These are phyloP conservation scores for Testicularia cyperi DNA, from an alignment of 1,284 basidiomycete species.

Conservation along the genomic window DNA sequence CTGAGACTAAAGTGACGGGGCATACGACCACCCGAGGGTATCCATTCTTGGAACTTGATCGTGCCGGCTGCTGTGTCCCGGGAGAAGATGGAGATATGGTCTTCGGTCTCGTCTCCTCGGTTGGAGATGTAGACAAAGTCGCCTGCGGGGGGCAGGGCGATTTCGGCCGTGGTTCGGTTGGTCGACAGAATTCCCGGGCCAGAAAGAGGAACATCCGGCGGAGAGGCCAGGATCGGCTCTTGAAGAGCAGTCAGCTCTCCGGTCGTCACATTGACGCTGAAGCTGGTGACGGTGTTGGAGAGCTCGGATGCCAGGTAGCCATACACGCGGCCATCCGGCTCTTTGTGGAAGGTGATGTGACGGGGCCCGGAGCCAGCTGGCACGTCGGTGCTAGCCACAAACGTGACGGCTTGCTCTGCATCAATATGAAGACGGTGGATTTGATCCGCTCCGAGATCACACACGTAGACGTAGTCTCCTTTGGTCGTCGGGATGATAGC, in stretches of 20 bases:
- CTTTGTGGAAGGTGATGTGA: constrained; percentile 30
- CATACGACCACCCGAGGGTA: constrained; percentile 34
- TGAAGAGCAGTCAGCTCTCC: constrained; percentile 18
- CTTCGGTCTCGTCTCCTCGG: constrained; percentile 34
- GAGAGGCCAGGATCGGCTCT: constrained; percentile 21
- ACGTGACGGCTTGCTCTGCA: constrained; percentile 4
- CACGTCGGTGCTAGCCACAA: constrained; percentile 14
- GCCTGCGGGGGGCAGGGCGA: constrained; percentile 39
- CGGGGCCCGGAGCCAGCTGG: constrained; percentile 24
- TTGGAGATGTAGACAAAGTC: constrained; percentile 40
- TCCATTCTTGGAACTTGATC: constrained; percentile 28
- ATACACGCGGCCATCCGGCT: neutral
- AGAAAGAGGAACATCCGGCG: constrained; percentile 26
- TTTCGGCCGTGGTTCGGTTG: constrained; percentile 44
- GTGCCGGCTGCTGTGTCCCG: constrained; percentile 14
- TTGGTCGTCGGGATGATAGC: constrained; percentile 17
- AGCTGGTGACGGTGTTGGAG: constrained; percentile 31
- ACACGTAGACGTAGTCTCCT: constrained; percentile 42
- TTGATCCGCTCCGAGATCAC: constrained; percentile 47
- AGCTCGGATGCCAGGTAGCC: constrained; percentile 48
- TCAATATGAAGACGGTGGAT: constrained; percentile 33
- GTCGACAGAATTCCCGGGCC: constrained; percentile 24
- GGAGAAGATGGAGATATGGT: constrained; percentile 43
- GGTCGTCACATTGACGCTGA: constrained; percentile 9
- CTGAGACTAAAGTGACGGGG: constrained; percentile 39